These are phyloP conservation scores for Cordyceps militaris DNA, from an alignment of 2,329 filamentous ascomycete species.

Conservation along the genomic window DNA sequence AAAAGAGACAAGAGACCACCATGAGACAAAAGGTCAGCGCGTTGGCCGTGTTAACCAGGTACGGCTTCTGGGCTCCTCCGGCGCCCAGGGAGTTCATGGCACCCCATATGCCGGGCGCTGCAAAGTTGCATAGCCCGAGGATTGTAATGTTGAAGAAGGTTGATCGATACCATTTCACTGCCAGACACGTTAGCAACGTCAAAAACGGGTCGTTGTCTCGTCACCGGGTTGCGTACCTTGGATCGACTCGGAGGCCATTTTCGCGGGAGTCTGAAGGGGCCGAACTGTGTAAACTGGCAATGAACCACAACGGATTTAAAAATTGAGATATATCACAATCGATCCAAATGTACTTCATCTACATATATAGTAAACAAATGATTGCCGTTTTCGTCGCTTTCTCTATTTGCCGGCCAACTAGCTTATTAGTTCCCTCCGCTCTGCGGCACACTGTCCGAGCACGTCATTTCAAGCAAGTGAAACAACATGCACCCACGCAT, in stretches of 20 bases:
- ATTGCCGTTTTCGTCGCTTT: background rate
- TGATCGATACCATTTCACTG: slow-evolving; percentile 62
- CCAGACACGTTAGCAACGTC: background rate
- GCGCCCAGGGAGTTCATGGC: slow-evolving; percentile 69
- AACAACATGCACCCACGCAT: background rate
- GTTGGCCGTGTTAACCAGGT: slow-evolving; percentile 64
- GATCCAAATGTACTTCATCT: background rate
- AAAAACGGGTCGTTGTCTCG: background rate
- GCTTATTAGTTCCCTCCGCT: background rate
- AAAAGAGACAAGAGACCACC: slow-evolving; percentile 63
- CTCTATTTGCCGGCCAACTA: background rate
- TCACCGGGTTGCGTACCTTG: background rate
- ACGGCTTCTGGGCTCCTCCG: slow-evolving; percentile 57
- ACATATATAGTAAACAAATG: background rate
- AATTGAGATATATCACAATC: background rate
- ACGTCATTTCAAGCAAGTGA: slow-evolving; percentile 6
- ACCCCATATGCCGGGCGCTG: slow-evolving; percentile 64
- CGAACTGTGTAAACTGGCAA: background rate
- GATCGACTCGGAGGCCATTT: background rate
- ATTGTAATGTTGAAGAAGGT: slow-evolving; percentile 68
- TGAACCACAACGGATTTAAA: background rate
- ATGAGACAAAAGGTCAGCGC: slow-evolving; percentile 66
- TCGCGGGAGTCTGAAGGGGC: background rate
- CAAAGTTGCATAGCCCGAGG: slow-evolving; percentile 63
- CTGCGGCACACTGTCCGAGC: background rate